Evolutionary conservation across 139 green algal species (phyloP), one percentile per base, ranked within the genome.

Genomic region (Mesostigma viride): DNA sequence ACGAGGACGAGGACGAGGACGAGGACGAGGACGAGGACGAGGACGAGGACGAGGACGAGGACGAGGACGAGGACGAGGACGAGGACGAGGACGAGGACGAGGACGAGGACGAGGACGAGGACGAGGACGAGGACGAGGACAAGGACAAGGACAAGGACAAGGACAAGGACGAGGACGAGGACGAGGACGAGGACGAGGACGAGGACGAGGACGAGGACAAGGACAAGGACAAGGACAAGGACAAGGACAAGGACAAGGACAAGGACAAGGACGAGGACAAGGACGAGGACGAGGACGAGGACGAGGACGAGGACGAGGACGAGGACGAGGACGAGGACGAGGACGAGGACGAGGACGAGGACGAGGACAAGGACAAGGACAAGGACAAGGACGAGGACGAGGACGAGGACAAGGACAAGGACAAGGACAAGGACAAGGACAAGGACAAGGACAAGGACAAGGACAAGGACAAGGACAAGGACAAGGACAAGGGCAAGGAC

Each of bases 11-110:
- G 40, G 40, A 48, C 40, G 40, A 48, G 40, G 40, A 48, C 40
- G 40, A 48, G 40, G 40, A 48, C 40, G 40, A 48, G 40, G 40
- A 48, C 40, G 40, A 48, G 40, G 40, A 48, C 40, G 40, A 48
- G 40, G 40, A 48, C 40, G 40, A 48, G 40, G 40, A 48, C 40
- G 40, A 48, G 40, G 40, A 48, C 40, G 40, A 48, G 40, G 40
- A 48, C 40, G 40, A 48, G 40, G 40, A 48, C 40, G 40, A 48
- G 40, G 40, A 48, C 40, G 40, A 48, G 40, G 40, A 48, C 40
- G 40, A 48, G 46, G 65, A 71, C 34, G 65, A 64, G 26, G 35
- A 64, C 22, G 35, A 53, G 35, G 65, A 64, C 30, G 28, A 33
- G 31, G 26, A 44, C 3, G 57, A 64, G 5, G 48, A 64, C 1